Percentiles rank a stretch among this genome's conserved stretches.
These are phyloP conservation scores for Balansia obtecta DNA, from an alignment of 2,329 filamentous ascomycete genomes.

Conservation along the genomic window DNA sequence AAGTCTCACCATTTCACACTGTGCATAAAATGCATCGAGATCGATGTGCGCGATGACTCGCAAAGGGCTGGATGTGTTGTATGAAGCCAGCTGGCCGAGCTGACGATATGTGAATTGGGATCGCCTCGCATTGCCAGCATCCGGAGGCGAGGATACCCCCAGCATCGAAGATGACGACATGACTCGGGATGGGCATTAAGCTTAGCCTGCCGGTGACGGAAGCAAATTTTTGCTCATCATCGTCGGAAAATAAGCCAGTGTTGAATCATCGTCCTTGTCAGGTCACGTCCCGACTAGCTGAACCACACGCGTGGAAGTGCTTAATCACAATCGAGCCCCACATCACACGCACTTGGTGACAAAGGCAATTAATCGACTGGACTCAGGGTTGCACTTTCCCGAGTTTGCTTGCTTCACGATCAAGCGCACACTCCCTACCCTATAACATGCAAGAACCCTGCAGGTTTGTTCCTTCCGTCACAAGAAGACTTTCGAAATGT, in stretches of 20 bases:
- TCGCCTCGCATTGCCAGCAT: constrained; percentile 18
- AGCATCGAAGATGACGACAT: constrained; percentile 5
- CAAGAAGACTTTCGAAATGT: too few species aligned
- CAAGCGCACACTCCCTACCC: too few species aligned
- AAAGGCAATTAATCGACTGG: too few species aligned
- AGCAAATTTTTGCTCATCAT: not conserved
- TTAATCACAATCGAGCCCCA: too few species aligned
- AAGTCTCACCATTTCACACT: constrained; percentile 88
- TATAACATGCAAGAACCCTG: too few species aligned
- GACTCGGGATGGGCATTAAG: not conserved
- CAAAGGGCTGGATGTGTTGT: constrained; percentile 60
- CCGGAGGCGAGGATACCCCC: constrained; percentile 16
- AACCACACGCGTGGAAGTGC: not conserved
- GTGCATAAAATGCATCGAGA: constrained; percentile 93
- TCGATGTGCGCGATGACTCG: constrained; percentile 86
- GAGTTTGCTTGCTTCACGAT: too few species aligned
- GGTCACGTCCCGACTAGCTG: not conserved
- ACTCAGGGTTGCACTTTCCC: too few species aligned
- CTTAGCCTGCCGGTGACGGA: not conserved
- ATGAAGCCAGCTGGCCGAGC: constrained; percentile 61
- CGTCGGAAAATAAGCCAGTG: not conserved
- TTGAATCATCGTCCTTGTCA: not conserved
- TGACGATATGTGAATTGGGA: constrained; percentile 82
- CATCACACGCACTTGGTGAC: too few species aligned
- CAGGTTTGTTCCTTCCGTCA: too few species aligned